These are phyloP conservation scores for Cyberlindnera bimundalis DNA, from an alignment of 805 yeast species.

Conservation along the genomic window DNA sequence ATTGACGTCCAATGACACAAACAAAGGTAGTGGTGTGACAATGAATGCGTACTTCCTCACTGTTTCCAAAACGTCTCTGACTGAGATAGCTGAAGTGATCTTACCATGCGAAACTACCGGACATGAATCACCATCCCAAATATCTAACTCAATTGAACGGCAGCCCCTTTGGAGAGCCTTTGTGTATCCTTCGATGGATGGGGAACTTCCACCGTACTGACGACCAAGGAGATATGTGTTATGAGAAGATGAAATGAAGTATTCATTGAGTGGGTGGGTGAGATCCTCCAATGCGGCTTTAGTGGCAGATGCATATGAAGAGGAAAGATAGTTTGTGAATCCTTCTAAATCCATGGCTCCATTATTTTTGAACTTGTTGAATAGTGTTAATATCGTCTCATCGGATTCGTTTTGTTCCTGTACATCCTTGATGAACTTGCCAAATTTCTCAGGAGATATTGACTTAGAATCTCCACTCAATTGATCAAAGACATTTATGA, in stretches of 20 bases:
- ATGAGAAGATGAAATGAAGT: constrained; percentile 89
- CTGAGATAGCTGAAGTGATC: constrained; percentile 69
- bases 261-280: constrained; percentile 72
- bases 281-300: constrained; percentile 34
- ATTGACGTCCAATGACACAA: constrained; percentile 80
- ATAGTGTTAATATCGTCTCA: constrained; percentile 33
- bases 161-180: constrained; percentile 89
- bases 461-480: constrained; percentile 24
- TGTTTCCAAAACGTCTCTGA: constrained; percentile 65
- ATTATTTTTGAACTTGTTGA: constrained; percentile 31
- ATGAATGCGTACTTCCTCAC: constrained; percentile 85
- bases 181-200: constrained; percentile 87
- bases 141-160: constrained; percentile 89
- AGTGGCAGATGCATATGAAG: constrained; percentile 27
- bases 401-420: constrained; percentile 45
- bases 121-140: constrained; percentile 83
- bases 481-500: constrained; percentile 45
- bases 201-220: constrained; percentile 82
- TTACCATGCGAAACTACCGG: constrained; percentile 95
- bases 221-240: constrained; percentile 88
- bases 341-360: constrained; percentile 16
- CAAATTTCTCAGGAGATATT: constrained; percentile 33
- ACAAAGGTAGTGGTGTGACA: constrained; percentile 81
- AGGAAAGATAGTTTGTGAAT: constrained; percentile 30
- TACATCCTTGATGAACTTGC: constrained; percentile 39